Percentiles rank a stretch among this genome's conserved stretches.
Evolutionary conservation across 805 yeast species (phyloP).

Genomic region (Metschnikowia orientalis): DNA sequence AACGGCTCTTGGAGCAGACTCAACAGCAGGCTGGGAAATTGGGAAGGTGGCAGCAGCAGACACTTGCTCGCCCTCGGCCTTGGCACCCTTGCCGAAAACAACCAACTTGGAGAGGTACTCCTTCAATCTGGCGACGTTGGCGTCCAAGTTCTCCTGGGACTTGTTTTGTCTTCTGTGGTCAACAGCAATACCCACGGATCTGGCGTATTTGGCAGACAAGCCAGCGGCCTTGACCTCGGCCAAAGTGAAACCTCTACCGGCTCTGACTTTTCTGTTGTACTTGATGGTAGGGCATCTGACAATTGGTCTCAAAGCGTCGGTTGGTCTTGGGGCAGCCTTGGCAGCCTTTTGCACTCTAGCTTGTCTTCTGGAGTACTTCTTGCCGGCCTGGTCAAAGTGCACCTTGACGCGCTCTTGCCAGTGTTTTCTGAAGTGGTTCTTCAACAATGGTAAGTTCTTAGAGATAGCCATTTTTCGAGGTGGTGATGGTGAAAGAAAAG

Average conservation of each 20-base stretch:
- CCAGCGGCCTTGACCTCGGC: conserved; percentile 99
- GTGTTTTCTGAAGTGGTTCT: conserved; percentile 99
- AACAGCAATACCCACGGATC: conserved; percentile 97
- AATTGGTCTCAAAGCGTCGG: conserved; percentile 93
- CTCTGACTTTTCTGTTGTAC: conserved; percentile 99
- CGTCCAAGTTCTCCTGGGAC: conserved; percentile 90
- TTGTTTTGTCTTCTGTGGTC: conserved; percentile 99
- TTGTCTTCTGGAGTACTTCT: conserved; percentile 94
- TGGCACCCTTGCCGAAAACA: conserved; percentile 86
- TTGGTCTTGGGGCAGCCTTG: conserved; percentile 93
- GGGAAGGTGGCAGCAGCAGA: conserved; percentile 80
- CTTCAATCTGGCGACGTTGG: conserved; percentile 92
- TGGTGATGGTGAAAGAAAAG: conserved; percentile 13
- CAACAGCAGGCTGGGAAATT: conserved; percentile 72
- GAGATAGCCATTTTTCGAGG: conserved; percentile 71
- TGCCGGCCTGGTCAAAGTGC: conserved; percentile 99
- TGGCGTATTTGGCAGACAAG: conserved; percentile 84
- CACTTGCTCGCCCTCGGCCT: conserved; percentile 75
- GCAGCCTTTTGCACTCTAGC: conserved; percentile 95
- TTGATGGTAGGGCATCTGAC: conserved; percentile 98
- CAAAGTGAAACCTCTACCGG: conserved; percentile 98
- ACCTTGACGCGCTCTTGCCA: conserved; percentile 99
- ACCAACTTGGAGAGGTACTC: conserved; percentile 95
- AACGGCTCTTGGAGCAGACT: conserved; percentile 85
- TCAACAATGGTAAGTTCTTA: conserved; percentile 97